Base-by-base conservation (phyloP, 768 basidiomycete species). In the Suillus cothurnatus region DNA sequence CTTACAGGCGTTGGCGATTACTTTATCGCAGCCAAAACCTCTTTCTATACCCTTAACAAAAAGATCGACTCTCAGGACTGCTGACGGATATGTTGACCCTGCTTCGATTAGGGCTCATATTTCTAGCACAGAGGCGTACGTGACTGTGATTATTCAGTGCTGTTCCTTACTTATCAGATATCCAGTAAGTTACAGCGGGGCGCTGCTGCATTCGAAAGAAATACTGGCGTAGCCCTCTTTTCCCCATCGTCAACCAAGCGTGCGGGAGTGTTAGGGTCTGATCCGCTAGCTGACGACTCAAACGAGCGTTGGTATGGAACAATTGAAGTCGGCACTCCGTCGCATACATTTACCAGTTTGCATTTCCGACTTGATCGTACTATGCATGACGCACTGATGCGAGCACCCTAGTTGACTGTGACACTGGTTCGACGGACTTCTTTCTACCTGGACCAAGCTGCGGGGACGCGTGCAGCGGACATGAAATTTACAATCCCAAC, bases 401-500 rank as follows among this genome's bases (percentile, higher is more conserved):
- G 58, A 26, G 11, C 15, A 28, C 45, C 43, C 2, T 36, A 74
- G 72, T 76, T 62, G 72, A 74, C 34, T 78, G 79, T 36, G 79
- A 80, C 60, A 79, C 78, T 9, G 79, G 78, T 15, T 76, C 76
- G 17, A 68, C 75, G 14, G 78, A 79, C 55, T 52, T 76, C 19
- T 74, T 80, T 62, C 65, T 79, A n/a, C 78, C 78, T 56, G 68
- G 65, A 4, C 52, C 67, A 6, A 47, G 61, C 15, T 79, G 78
- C 68, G 64, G 34, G 26, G 71, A 70, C 34, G 66, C 69, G 23
- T 82, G 81, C 66, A 61, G 64, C 5, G 73, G 69, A 7, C 81
- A 83, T 67, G 72, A 67, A 32, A 67, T 67, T 50, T 84, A 82
- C 67, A 68, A 78, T 61, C 72, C 82, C 11, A 68, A 71, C 14